Evolutionary conservation across 1,284 basidiomycete species (phyloP), one percentile per base, ranked within the genome.

Genomic region (Fistulina hepatica): DNA sequence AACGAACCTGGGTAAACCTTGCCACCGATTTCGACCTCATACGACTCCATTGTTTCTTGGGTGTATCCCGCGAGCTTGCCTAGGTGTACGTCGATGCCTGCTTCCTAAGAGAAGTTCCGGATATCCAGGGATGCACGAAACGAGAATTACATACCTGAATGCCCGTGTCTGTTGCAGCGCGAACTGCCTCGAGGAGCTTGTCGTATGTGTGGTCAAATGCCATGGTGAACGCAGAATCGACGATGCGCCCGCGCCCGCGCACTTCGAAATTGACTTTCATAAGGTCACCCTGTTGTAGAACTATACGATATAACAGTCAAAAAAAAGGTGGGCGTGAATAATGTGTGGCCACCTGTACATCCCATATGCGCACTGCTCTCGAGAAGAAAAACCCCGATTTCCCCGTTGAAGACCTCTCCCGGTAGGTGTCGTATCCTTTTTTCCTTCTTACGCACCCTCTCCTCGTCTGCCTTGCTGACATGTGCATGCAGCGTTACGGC

Each of bases 21-120:
- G 25, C 90, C 85, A 21, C 79, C 70, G 15, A 92, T 76, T 53
- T 93, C 90, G 13, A 98, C 92, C 58, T 98, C 95, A 56, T 97
- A 97, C 4, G 86, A 91, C 57, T 97, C 93, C 95, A 99, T 98
- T 3, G 92, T 93, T 60, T 99, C 95, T 58, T 99, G 94, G 43
- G 98, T 93, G 26, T 76, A 73, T 1, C 79, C 92, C 6, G 82
- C 95, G 25, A 99, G 73, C 55, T 98, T 94, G 44, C 91, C 92
- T 33, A 98, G 69, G 32, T 93, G 76, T 1, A 88, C 89, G 53
- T 98, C 95, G 51, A 99, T 97, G 3, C 95, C 95, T 6, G 94
- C 86, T 71, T 92, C 91, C 90, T 92, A 46, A 34, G 42, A 21
- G 36, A 40, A 8, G 15, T 11, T 36, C 23, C 36, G 39, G 22